These are phyloP conservation scores for Diutina neorugosa DNA, from an alignment of 1,139 yeast species.

Conservation along the genomic window DNA sequence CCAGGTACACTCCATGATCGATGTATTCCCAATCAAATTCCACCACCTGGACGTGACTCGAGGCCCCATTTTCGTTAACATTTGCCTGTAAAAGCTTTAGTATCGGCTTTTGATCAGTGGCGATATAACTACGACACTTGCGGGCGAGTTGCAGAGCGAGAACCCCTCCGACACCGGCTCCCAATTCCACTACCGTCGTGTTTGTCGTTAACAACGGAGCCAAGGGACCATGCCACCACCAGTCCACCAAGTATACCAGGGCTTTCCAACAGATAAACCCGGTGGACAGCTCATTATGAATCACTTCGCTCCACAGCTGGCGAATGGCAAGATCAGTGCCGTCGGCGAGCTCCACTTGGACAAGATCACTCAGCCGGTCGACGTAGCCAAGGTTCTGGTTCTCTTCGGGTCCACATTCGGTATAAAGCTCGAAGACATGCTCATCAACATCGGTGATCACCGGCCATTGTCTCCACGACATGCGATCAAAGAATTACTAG, in stretches of 20 bases:
- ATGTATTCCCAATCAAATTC: slow-evolving; percentile 59
- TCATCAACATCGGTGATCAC: slow-evolving; percentile 18
- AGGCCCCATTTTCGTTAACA: slow-evolving; percentile 22
- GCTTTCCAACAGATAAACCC: slow-evolving; percentile 61
- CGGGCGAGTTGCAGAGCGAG: slow-evolving; percentile 35
- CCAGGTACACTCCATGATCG: slow-evolving; percentile 19
- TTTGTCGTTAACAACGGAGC: slow-evolving; percentile 8
- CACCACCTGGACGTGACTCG: slow-evolving; percentile 17
- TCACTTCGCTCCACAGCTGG: slow-evolving; percentile 31
- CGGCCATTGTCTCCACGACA: not conserved
- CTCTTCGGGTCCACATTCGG: slow-evolving; percentile 20
- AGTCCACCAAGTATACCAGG: slow-evolving; percentile 38
- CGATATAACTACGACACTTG: slow-evolving; percentile 26
- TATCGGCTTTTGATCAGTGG: slow-evolving; percentile 53
- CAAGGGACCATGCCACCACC: slow-evolving; percentile 27
- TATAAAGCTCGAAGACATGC: slow-evolving; percentile 38
- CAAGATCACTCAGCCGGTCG: slow-evolving; percentile 18
- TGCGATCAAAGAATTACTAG: not conserved
- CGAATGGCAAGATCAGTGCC: slow-evolving; percentile 20
- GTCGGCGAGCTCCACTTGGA: slow-evolving; percentile 21
- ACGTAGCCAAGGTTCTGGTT: slow-evolving; percentile 38
- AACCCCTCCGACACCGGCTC: slow-evolving; percentile 55
- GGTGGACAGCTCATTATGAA: slow-evolving; percentile 33
- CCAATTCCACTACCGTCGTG: slow-evolving; percentile 41
- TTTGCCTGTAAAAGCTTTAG: slow-evolving; percentile 39